Evolutionary conservation across 306 rosid species (phyloP).

Genomic region (Begonia loranthoides): DNA sequence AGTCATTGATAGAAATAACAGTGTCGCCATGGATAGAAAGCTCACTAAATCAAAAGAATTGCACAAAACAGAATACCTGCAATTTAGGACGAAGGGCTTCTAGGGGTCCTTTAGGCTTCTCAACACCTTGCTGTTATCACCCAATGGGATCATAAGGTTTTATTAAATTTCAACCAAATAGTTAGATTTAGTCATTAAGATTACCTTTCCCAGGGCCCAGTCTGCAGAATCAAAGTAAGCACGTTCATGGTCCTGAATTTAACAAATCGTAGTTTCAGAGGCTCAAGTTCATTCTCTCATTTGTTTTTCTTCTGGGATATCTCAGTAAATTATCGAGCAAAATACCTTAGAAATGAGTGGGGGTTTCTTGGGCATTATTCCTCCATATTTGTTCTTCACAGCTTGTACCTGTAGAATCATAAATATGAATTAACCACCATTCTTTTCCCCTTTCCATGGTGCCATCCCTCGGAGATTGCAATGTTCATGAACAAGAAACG

Average conservation of each 20-base stretch:
- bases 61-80: conserved; percentile 38
- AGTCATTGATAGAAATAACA: background rate
- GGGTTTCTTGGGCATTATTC: conserved; percentile 71
- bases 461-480: too few relatives aligned
- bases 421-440: background rate
- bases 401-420: conserved; percentile 43
- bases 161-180: conserved; percentile 1
- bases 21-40: background rate
- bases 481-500: too few relatives aligned
- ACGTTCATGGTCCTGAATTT: conserved; percentile 84
- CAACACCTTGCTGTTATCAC: conserved; percentile 72
- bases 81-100: conserved; percentile 92
- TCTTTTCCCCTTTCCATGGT: too few relatives aligned
- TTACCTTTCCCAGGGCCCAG: conserved; percentile 99
- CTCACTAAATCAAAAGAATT: background rate
- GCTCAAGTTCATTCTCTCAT: background rate
- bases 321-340: background rate
- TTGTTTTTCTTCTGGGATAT: background rate
- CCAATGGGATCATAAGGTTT: conserved; percentile 11
- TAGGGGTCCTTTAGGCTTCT: conserved; percentile 96
- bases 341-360: conserved; percentile 89
- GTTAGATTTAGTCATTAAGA: conserved; percentile 4
- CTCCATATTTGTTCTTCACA: conserved; percentile 88
- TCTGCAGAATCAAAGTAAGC: conserved; percentile 98
- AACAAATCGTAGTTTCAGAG: conserved; percentile 13